Conservation (phyloP, 2,329 filamentous ascomycete genomes). For the Hymenoscyphus scutula region DNA sequence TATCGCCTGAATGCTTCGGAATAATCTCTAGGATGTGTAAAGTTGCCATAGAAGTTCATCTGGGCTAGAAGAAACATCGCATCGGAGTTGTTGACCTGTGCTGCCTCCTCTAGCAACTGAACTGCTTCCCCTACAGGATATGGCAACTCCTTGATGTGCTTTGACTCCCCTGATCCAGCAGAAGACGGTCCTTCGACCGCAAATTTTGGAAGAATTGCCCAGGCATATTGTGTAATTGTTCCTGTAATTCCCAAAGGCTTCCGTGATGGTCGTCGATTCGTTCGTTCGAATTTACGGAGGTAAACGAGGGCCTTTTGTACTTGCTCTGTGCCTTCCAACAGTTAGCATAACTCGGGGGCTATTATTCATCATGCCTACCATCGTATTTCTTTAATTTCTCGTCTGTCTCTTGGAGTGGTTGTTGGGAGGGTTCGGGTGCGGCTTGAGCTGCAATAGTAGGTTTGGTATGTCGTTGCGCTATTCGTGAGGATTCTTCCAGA, state of each 20-base stretch:
- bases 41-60: conserved; percentile 97
- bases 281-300: conserved; percentile 35
- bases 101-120: conserved; percentile 56
- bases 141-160: conserved; percentile 42
- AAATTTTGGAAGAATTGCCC: conserved; percentile 59
- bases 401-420: conserved; percentile 28
- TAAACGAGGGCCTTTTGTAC: conserved; percentile 39
- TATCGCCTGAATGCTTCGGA: conserved; percentile 78
- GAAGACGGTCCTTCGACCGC: conserved; percentile 60
- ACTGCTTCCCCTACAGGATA: conserved; percentile 56
- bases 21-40: conserved; percentile 80
- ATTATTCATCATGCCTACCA: conserved; percentile 21
- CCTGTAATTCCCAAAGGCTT: conserved; percentile 59
- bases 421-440: conserved; percentile 32
- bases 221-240: conserved; percentile 57
- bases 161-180: conserved; percentile 19
- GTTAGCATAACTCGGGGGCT: conserved; percentile 22
- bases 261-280: conserved; percentile 33
- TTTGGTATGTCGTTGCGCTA: conserved; percentile 21
- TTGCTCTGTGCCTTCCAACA: conserved; percentile 32
- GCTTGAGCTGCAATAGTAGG: conserved; percentile 25
- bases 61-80: conserved; percentile 88
- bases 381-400: conserved; percentile 25
- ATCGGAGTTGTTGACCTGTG: conserved; percentile 62
- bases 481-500: conserved; percentile 15